Base-by-base conservation (phyloP, 768 basidiomycete genomes). In the Kwoniella europaea region DNA sequence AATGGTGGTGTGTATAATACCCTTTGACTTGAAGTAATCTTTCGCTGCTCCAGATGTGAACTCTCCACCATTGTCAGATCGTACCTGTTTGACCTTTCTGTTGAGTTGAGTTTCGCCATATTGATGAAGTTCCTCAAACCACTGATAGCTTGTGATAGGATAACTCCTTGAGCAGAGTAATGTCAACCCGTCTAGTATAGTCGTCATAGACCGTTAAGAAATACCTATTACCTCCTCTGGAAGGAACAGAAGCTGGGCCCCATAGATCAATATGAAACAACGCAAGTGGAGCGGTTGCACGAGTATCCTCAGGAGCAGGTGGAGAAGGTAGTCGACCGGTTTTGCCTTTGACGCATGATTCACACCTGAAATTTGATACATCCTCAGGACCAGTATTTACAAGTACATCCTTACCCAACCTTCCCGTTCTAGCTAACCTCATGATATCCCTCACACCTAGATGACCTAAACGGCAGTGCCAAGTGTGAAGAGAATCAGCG, bases 51-150 rank as follows among this genome's bases (percentile, higher is more conserved):
- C 29, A 42, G 61, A 56, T 6, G 7, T 69, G 41, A 69, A 69
- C 35, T 69, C 62, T 35, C 54, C 60, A 22, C 67, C 67, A 62
- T 68, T 68, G 50, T 68, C 67, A 13, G 59, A 61, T 29, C 59
- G 22, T 7, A 61, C 55, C 46, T 41, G 43, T 61, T 68, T 63
- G 62, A 63, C 43, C 50, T 55, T 63, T 20, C 50, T 22, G 5
- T 52, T n/a, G 16, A 66, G n/a, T 58, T 66, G 65, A 44, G 43
- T 66, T 46, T 66, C 55, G 65, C 65, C 42, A 66, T 57, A 9
- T 18, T 44, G 6, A 66, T 66, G 41, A 56, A 55, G 16, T 43
- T 43, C 50, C 35, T 66, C 2, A 66, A 52, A n/a, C 24, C 55
- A 20, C 15, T 7, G 3, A 43, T 13, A 6, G 55, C 65, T 42